A percentile compares a stretch with the other conserved stretches of the same genome.
phyloP scores from a whole-genome alignment of 495 filamentous ascomycete species.

The Penicillium longicatenatum region DNA sequence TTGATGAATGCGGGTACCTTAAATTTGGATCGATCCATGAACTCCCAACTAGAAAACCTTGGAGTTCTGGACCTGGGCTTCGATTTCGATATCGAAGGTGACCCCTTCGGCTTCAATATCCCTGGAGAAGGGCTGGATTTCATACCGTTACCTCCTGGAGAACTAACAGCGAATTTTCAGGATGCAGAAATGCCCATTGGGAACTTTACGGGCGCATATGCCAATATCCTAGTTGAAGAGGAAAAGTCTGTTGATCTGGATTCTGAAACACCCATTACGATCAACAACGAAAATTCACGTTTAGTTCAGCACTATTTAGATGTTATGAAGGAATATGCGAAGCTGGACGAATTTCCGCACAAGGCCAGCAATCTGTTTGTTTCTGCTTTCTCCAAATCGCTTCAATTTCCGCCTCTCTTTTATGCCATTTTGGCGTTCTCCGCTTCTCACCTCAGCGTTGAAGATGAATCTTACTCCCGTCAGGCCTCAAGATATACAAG shows the following conservation, averaged over 20 bases:
- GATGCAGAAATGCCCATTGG: not conserved
- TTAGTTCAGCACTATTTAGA: not conserved
- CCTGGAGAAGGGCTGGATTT: not conserved
- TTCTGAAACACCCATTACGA: not conserved
- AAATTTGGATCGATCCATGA: not conserved
- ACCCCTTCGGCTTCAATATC: not conserved
- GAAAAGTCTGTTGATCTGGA: not conserved
- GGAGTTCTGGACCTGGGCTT: not conserved
- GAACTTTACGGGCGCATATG: not conserved
- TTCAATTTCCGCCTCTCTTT: not conserved
- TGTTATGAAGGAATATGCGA: not conserved
- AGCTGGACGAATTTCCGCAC: not conserved
- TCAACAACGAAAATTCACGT: not conserved
- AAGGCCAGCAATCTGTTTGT: not conserved
- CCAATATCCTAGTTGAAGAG: not conserved
- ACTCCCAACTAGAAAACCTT: not conserved
- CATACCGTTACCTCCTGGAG: not conserved
- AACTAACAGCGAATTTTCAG: not conserved
- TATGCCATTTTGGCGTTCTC: slow-evolving; percentile 1
- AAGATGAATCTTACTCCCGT: not conserved
- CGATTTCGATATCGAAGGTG: not conserved
- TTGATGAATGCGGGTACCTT: not conserved
- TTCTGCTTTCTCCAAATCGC: not conserved
- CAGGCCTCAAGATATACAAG: not conserved
- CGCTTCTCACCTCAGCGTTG: not conserved